phyloP scores from a whole-genome alignment of 78 protist species.

The Bigelowiella natans region DNA sequence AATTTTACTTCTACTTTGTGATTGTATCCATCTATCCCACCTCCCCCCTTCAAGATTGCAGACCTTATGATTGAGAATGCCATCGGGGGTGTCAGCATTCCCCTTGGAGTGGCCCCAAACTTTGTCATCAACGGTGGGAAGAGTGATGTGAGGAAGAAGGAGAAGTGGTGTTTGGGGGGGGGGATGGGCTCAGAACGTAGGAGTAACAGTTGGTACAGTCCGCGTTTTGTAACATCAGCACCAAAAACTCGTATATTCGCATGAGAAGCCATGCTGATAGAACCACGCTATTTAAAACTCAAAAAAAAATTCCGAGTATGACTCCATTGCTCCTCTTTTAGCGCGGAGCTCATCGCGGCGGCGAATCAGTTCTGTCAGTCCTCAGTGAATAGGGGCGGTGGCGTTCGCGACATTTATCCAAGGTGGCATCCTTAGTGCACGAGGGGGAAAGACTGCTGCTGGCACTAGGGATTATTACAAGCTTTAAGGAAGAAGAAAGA shows the following conservation, averaged over 20 bases:
- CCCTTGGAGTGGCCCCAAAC: not conserved
- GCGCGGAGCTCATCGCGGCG: not conserved
- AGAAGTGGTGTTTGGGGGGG: too few species aligned
- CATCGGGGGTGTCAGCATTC: not conserved
- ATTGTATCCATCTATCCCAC: too few species aligned
- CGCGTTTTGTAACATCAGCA: too few species aligned
- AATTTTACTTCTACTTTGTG: too few species aligned
- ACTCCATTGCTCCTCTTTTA: not conserved
- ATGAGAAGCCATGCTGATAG: too few species aligned
- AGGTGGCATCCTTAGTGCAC: too few species aligned
- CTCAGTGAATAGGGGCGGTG: not conserved
- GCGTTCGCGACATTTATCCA: not conserved
- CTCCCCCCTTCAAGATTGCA: not conserved
- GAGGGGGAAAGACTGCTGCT: too few species aligned
- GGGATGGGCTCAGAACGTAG: too few species aligned
- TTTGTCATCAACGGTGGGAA: not conserved
- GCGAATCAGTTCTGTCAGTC: not conserved
- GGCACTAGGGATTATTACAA: too few species aligned
- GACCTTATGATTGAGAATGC: slow-evolving; percentile 7
- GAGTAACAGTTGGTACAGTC: too few species aligned
- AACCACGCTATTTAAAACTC: not conserved
- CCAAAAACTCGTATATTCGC: too few species aligned
- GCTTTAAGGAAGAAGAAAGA: not conserved
- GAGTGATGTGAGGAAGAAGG: too few species aligned
- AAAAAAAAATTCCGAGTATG: not conserved